Evolutionary conservation across 306 rosid genomes (phyloP).

Genomic region (Cajanus cajan): DNA sequence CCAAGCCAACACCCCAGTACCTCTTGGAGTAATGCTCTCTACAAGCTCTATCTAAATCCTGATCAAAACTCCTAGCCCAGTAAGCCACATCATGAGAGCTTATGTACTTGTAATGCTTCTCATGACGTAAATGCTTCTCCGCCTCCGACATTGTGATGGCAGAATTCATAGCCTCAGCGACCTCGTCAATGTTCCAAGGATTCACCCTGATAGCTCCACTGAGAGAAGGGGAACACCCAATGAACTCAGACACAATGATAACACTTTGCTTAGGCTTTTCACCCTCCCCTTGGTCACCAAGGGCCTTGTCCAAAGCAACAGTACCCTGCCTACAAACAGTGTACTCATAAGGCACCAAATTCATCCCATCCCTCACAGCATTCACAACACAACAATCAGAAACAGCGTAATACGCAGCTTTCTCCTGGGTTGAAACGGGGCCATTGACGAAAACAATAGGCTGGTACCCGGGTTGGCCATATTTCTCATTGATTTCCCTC

Average conservation of each 20-base stretch:
- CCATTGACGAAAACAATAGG: constrained; percentile 53
- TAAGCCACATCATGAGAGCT: constrained; percentile 72
- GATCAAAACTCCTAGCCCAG: constrained; percentile 77
- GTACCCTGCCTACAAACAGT: constrained; percentile 69
- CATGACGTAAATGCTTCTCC: constrained; percentile 63
- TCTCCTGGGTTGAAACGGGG: constrained; percentile 47
- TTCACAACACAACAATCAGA: constrained; percentile 65
- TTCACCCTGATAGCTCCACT: constrained; percentile 77
- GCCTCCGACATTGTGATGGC: constrained; percentile 47
- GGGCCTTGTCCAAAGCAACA: constrained; percentile 46
- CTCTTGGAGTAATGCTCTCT: constrained; percentile 54
- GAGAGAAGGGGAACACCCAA: constrained; percentile 78
- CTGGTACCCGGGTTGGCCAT: constrained; percentile 42
- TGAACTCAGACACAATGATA: constrained; percentile 72
- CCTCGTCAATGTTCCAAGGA: constrained; percentile 73
- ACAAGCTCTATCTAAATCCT: constrained; percentile 66
- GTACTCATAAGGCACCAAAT: constrained; percentile 67
- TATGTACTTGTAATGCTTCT: constrained; percentile 75
- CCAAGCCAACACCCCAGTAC: constrained; percentile 59
- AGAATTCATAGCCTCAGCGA: constrained; percentile 54
- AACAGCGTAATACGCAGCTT: constrained; percentile 57
- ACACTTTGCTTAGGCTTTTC: constrained; percentile 40
- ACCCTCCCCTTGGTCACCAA: constrained; percentile 25
- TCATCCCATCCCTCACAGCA: constrained; percentile 82
- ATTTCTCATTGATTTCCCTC: constrained; percentile 43